These are phyloP conservation scores for Leccinellum rugosiceps DNA, from an alignment of 768 basidiomycete genomes.

Conservation along the genomic window DNA sequence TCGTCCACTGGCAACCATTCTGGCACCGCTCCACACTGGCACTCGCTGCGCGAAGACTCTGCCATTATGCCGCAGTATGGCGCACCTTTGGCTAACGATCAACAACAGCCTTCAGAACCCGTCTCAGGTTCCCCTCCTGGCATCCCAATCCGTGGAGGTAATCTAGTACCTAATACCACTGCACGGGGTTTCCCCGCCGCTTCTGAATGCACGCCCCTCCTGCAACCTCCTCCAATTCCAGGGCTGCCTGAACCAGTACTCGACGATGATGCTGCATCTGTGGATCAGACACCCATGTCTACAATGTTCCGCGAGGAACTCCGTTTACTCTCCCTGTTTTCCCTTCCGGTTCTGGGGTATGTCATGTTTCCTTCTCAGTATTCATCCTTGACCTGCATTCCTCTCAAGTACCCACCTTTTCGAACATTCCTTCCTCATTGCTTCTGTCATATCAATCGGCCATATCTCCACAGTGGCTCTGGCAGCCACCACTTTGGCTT, in stretches of 20 bases:
- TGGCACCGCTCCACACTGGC: constrained; percentile 27
- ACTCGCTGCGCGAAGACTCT: constrained; percentile 65
- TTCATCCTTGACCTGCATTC: not conserved
- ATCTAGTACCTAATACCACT: not conserved
- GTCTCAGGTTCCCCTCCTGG: constrained; percentile 15
- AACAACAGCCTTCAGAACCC: not conserved
- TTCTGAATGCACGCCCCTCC: constrained; percentile 57
- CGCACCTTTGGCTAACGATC: constrained; percentile 35
- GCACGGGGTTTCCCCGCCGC: not conserved
- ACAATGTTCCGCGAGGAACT: constrained; percentile 57
- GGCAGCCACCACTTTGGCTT: constrained; percentile 74
- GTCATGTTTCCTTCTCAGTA: constrained; percentile 22
- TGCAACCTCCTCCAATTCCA: constrained; percentile 42
- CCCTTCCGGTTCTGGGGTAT: constrained; percentile 70
- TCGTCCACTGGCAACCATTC: not conserved
- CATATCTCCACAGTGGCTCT: constrained; percentile 88
- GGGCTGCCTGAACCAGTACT: constrained; percentile 52
- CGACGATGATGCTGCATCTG: no score
- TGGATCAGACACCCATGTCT: constrained; percentile 17
- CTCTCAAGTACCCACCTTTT: constrained; percentile 63
- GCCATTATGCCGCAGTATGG: constrained; percentile 56
- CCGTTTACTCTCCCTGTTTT: constrained; percentile 55
- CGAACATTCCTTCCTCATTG: constrained; percentile 84
- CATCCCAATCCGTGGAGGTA: not conserved
- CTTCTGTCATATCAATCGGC: constrained; percentile 83